These are phyloP conservation scores for Nicotiana sylvestris DNA, from an alignment of 257 asterid genomes.

Conservation along the genomic window DNA sequence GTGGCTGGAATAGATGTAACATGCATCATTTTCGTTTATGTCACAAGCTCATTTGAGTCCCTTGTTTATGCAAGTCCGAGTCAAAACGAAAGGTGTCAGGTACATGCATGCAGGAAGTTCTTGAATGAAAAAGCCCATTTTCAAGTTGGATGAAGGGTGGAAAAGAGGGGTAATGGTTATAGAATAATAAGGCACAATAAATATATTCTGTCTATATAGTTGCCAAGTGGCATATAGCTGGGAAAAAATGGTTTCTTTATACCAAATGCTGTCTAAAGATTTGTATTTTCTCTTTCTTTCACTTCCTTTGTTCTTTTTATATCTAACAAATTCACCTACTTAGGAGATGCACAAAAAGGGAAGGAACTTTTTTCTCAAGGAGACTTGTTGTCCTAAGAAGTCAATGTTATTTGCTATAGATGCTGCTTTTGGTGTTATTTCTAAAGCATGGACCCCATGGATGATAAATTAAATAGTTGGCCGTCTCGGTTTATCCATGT, in stretches of 20 bases:
- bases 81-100: neutral
- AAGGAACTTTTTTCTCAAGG: neutral
- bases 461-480: neutral
- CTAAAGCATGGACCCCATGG: neutral
- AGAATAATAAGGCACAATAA: neutral
- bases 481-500: neutral
- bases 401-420: neutral
- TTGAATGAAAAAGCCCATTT: neutral
- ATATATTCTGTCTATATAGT: neutral
- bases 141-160: slow-evolving; percentile 3
- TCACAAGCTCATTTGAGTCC: neutral
- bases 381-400: neutral
- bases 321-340: neutral
- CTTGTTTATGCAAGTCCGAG: neutral
- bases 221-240: neutral
- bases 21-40: neutral
- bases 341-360: neutral
- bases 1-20: neutral
- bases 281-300: neutral
- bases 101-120: neutral
- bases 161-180: neutral
- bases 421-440: slow-evolving; percentile 1
- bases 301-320: neutral
- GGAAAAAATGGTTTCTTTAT: neutral
- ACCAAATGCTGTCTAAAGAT: neutral